phyloP scores from a whole-genome alignment of 345 rosid species.

The Brassica napus region DNA sequence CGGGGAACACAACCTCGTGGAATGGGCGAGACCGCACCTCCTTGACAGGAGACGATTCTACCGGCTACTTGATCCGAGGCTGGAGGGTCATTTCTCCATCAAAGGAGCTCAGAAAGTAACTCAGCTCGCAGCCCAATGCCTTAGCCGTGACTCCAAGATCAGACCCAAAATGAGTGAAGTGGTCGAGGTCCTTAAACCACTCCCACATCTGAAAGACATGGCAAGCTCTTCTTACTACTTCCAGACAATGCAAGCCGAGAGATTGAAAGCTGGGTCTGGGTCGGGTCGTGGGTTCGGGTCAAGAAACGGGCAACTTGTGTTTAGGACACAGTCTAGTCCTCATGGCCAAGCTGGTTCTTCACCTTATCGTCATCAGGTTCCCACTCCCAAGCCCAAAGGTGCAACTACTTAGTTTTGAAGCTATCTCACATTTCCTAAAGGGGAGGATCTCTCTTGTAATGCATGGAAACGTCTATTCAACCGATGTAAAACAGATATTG shows the following conservation, averaged over 20 bases:
- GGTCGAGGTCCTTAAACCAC: constrained; percentile 68
- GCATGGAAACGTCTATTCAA: constrained; percentile 1
- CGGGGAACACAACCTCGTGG: constrained; percentile 84
- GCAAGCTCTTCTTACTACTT: constrained; percentile 80
- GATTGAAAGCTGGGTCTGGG: constrained; percentile 39
- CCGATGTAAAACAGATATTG: constrained; percentile 29
- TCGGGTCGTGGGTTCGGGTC: constrained; percentile 40
- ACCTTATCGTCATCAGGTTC: constrained; percentile 42
- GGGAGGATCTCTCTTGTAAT: constrained; percentile 5
- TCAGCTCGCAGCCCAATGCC: constrained; percentile 78
- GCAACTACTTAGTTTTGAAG: constrained; percentile 31
- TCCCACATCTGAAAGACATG: constrained; percentile 77
- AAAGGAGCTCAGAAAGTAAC: constrained; percentile 83
- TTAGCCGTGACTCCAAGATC: constrained; percentile 75
- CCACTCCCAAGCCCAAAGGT: constrained; percentile 43
- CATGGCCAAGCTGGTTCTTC: constrained; percentile 39
- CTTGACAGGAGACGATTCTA: constrained; percentile 77
- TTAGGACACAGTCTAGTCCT: constrained; percentile 39
- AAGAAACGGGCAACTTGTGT: constrained; percentile 40
- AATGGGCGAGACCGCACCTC: constrained; percentile 83
- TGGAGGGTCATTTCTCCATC: constrained; percentile 80
- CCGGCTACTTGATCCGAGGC: constrained; percentile 73
- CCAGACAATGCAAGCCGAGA: constrained; percentile 70
- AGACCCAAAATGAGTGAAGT: constrained; percentile 93
- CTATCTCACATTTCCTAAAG: neutral